Evolutionary conservation across 306 rosid species (phyloP), one percentile per base, ranked within the genome.

Genomic region (Quercus aquifolioides): DNA sequence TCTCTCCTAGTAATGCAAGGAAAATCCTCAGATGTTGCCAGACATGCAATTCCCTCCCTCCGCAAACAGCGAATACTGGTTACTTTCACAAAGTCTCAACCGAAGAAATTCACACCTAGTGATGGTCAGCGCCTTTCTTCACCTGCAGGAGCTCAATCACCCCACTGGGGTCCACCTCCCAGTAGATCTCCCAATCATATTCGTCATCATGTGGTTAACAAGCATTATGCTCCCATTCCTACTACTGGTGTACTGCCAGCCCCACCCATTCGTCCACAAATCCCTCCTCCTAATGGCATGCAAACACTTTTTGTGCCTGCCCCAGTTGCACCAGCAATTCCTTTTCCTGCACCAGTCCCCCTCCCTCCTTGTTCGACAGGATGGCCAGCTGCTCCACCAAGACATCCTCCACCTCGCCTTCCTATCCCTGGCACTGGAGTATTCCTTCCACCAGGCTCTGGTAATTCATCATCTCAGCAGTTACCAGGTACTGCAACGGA

Each of bases 361-460:
- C 76, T 92, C 71, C 87, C 96, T 7, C 80, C 94, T 2, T 91
- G 87, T 76, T 86, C 97, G 4, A 17, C 91, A 0, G 90, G 90
- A 77, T 94, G 98, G 98, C 51, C 92, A 17, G 71, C 92, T 5
- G 91, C 95, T 69, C 97, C 94, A 55, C 78, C 87, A 26, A 87
- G 91, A 88, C 98, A 94, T 38, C 97, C 97, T 54, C 85, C 95
- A 20, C 95, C 97, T 26, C 85, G 94, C 79, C 70, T 92, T 74
- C 90, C 83, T 19, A 84, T 78, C 18, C 94, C 99, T 0, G 99
- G 99, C 43, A 95, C 99, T 0, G 99, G 99, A 79, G 99, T 95
- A 71, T 95, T 95, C 87, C 92, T 95, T 33, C 99, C 98, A 77
- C 90, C 97, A 3, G 96, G 97, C 17, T 89, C 98, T 0, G 89